Conservation (phyloP, 768 basidiomycete genomes). For the Pleurotus platypus region DNA sequence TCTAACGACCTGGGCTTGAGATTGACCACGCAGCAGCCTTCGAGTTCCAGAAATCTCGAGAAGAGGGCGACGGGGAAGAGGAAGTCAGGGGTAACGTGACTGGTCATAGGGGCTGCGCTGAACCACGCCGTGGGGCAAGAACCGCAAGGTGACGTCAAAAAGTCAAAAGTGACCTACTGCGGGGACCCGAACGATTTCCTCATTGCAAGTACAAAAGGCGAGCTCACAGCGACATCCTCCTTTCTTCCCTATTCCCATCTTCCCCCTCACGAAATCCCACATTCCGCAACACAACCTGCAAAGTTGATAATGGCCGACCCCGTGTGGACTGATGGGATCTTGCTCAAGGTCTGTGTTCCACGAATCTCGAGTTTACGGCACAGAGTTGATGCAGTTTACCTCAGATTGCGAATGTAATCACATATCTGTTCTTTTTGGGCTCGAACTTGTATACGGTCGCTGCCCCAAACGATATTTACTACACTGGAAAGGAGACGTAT, state of each 20-base stretch:
- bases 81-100: neutral
- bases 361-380: too few relatives aligned
- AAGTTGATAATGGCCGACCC: constrained; percentile 44
- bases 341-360: constrained; percentile 59
- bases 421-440: constrained; percentile 85
- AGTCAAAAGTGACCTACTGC: neutral
- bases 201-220: constrained; percentile 6
- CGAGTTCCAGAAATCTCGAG: too few relatives aligned
- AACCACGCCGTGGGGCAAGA: too few relatives aligned
- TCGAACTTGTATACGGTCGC: constrained; percentile 87
- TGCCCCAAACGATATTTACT: constrained; percentile 68
- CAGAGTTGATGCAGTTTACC: neutral
- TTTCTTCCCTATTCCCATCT: constrained; percentile 9
- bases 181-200: constrained; percentile 4
- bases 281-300: neutral
- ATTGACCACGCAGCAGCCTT: too few relatives aligned
- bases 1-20: too few relatives aligned
- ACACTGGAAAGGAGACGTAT: constrained; percentile 80
- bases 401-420: constrained; percentile 74
- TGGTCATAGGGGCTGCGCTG: neutral
- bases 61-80: too few relatives aligned
- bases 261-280: constrained; percentile 11
- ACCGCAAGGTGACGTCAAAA: neutral
- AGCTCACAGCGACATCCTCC: neutral
- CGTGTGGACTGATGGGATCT: constrained; percentile 74